Evolutionary conservation across 257 asterid genomes (phyloP).

Genomic region (Capsicum pubescens): DNA sequence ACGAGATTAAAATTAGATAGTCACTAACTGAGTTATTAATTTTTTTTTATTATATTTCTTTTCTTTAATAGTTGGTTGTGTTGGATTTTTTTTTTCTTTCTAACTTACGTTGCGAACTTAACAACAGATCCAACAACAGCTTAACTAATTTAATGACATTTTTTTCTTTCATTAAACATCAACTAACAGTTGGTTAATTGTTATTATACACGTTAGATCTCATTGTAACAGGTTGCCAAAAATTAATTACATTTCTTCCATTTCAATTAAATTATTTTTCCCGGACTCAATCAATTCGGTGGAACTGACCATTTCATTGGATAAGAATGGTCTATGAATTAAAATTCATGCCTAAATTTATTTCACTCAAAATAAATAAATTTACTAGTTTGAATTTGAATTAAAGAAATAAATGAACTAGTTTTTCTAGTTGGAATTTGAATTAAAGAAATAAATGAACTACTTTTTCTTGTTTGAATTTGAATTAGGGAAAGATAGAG

Average conservation of each 20-base stretch:
- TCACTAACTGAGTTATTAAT: not conserved
- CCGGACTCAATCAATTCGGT: constrained; percentile 22
- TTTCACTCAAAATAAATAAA: not conserved
- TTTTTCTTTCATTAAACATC: not conserved
- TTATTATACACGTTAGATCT: constrained; percentile 14
- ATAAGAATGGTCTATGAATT: not conserved
- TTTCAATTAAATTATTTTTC: not conserved
- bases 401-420: not conserved
- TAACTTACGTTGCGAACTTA: not conserved
- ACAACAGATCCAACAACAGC: constrained; percentile 24
- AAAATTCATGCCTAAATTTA: not conserved
- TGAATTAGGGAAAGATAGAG: constrained; percentile 13
- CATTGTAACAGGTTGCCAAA: constrained; percentile 18
- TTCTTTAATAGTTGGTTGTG: not conserved
- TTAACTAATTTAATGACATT: constrained; percentile 15
- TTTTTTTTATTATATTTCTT: not conserved
- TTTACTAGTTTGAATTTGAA: not conserved
- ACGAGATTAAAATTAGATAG: no score
- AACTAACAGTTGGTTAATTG: constrained; percentile 17
- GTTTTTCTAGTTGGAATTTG: not conserved
- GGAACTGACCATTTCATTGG: not conserved
- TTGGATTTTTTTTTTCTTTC: not conserved
- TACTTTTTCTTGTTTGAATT: not conserved
- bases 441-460: not conserved
- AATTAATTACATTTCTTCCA: not conserved